Conservation (phyloP, 176 grass and related monocot species). For the Rhynchospora breviuscula region DNA sequence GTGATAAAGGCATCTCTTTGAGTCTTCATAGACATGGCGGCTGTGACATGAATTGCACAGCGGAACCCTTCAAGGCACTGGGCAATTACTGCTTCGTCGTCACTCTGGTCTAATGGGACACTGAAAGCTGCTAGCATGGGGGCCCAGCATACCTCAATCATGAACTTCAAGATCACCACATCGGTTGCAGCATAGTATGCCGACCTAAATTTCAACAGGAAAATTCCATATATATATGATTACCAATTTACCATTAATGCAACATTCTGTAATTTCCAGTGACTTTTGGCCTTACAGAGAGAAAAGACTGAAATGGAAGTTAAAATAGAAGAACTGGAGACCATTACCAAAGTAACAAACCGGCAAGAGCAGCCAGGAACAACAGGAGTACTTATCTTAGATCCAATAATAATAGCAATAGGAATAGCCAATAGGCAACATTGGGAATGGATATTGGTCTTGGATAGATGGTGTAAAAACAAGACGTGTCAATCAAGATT, state of each 20-base stretch:
- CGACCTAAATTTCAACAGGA: conserved; percentile 66
- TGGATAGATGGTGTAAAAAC: not conserved
- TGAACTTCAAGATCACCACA: conserved; percentile 91
- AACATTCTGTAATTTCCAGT: conserved; percentile 11
- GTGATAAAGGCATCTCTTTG: conserved; percentile 97
- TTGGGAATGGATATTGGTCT: not conserved
- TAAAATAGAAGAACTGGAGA: not conserved
- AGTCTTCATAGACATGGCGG: conserved; percentile 99
- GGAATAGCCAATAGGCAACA: not conserved
- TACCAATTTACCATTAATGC: conserved; percentile 19
- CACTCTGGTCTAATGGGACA: conserved; percentile 94
- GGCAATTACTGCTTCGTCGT: conserved; percentile 68
- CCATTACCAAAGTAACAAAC: not conserved
- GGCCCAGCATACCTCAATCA: conserved; percentile 99
- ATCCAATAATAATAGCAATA: not conserved
- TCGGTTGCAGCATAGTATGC: conserved; percentile 92
- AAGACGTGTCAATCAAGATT: not conserved
- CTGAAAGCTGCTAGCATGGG: conserved; percentile 99
- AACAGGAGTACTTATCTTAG: not conserved
- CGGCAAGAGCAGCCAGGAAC: not conserved
- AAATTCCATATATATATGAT: conserved; percentile 23
- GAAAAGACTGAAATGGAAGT: conserved; percentile 20
- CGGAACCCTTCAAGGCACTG: conserved; percentile 97
- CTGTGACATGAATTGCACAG: conserved; percentile 90
- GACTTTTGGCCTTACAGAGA: conserved; percentile 2